Evolutionary conservation across 805 yeast species (phyloP), one percentile per base, ranked within the genome.

Genomic region (Ogataea saltuana): DNA sequence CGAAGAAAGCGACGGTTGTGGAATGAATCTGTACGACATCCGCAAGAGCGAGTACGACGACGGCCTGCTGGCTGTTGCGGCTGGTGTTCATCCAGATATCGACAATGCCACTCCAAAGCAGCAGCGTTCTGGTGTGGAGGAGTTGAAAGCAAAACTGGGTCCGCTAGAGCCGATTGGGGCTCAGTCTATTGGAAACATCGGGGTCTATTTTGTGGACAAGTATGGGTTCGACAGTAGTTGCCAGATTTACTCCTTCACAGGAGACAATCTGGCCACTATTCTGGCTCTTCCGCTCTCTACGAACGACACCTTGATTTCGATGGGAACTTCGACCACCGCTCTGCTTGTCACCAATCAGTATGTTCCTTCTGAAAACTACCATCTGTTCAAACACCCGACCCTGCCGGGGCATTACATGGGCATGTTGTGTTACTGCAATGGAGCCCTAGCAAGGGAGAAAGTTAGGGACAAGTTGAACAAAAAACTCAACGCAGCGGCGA

Each of bases 241-340:
- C 55, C 64, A 70, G 33, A 71, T 89, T 11, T 82, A 75, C 52
- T 76, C 95, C 1, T 84, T 88, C 58, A 89, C 97, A 0, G 97
- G 97, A 19, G 97, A 89, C 61, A 89, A 89, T 58, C 72, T 89
- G 42, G 96, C 96, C 3, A 89, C 97, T 0, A 83, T 89, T 36
- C 73, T 90, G 51, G 81, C 96, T 0, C 68, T 90, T 25, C 96
- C 96, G 2, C 71, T 89, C 49, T 69, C 75, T 26, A 78, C 83
- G 20, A 83, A 85, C 59, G 97, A 89, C 61, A 76, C 85, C 16
- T 71, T 90, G 50, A 74, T 90, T 2, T 85, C 95, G 2, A 70
- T 90, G 61, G 97, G 97, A 0, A 89, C 97, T 0, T 83, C 93
- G n/a, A 89, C 97, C 2, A 89, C 97, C 0, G 87, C 88, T 3